A percentile compares a stretch with the other conserved stretches of the same genome.
These are phyloP conservation scores for Amaranthus cruentus DNA, from an alignment of 148 eudicot genomes.

Conservation along the genomic window DNA sequence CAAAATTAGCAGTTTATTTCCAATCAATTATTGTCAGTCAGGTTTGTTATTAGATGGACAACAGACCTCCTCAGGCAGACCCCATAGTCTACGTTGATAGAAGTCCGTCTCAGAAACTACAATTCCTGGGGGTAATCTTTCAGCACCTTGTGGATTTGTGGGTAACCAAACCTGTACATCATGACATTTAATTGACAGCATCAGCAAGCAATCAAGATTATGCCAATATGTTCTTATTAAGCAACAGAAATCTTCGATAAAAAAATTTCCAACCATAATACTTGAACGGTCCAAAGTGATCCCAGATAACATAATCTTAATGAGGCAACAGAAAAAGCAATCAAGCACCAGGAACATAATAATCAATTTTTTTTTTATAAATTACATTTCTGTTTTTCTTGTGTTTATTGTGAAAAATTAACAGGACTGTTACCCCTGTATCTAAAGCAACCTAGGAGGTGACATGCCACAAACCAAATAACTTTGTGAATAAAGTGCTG, in stretches of 20 bases:
- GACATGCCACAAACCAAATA: too few relatives aligned
- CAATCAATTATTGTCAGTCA: too few relatives aligned
- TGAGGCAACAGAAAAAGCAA: too few relatives aligned
- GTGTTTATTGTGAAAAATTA: too few relatives aligned
- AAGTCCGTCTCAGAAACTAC: conserved; percentile 56
- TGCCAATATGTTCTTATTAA: not conserved
- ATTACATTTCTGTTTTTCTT: too few relatives aligned
- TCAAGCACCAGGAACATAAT: too few relatives aligned
- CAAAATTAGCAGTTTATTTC: not conserved
- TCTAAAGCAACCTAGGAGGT: too few relatives aligned
- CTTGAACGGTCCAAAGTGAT: not conserved
- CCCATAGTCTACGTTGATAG: conserved; percentile 59
- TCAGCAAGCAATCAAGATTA: not conserved
- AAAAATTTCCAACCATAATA: too few relatives aligned
- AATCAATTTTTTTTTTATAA: too few relatives aligned
- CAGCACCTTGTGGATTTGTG: conserved; percentile 73
- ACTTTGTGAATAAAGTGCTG: too few relatives aligned
- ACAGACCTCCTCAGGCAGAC: conserved; percentile 65
- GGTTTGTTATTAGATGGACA: not conserved
- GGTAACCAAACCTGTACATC: conserved; percentile 51
- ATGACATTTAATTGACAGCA: not conserved
- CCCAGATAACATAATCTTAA: too few relatives aligned
- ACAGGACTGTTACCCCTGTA: too few relatives aligned
- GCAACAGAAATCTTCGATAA: not conserved
- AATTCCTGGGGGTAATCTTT: conserved; percentile 66